A percentile compares a stretch with the other conserved stretches of the same genome.
phyloP scores from a whole-genome alignment of 371 early-diverging fungal species.

The Mucor sp. region DNA sequence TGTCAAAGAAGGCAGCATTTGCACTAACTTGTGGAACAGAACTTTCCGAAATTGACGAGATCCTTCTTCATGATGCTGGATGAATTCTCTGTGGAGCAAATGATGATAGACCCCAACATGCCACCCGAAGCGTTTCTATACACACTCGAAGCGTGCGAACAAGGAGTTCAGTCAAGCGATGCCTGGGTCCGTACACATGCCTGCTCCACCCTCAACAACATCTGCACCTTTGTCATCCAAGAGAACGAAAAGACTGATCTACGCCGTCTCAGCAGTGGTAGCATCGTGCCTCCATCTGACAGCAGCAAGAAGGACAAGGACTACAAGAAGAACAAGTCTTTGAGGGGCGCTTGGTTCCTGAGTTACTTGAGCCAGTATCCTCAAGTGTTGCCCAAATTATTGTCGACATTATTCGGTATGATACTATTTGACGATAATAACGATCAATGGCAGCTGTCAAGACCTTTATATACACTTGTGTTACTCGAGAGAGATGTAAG shows the following conservation, averaged over 20 bases:
- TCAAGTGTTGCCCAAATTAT: constrained; percentile 56
- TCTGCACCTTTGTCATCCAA: constrained; percentile 69
- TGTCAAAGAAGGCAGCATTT: neutral
- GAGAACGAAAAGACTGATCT: constrained; percentile 45
- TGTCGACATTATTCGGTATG: constrained; percentile 66
- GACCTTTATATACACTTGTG: constrained; percentile 78
- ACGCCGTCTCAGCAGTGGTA: constrained; percentile 1
- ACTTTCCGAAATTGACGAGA: constrained; percentile 61
- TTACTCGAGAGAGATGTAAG: constrained; percentile 71
- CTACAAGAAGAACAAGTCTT: neutral
- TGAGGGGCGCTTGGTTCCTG: constrained; percentile 41
- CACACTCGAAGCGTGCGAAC: constrained; percentile 56
- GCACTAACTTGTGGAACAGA: constrained; percentile 28
- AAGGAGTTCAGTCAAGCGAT: constrained; percentile 51
- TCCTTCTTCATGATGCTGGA: constrained; percentile 63
- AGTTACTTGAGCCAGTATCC: constrained; percentile 52
- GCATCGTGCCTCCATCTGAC: neutral
- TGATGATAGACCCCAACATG: constrained; percentile 56
- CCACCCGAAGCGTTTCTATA: constrained; percentile 52
- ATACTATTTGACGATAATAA: constrained; percentile 76
- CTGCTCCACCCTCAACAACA: constrained; percentile 69
- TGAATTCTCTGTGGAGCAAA: constrained; percentile 61
- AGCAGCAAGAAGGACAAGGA: constrained; percentile 3
- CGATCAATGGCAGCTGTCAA: constrained; percentile 82
- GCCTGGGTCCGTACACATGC: constrained; percentile 61